Conservation (phyloP, 2,329 filamentous ascomycete genomes). For the Epichloe elymi region DNA sequence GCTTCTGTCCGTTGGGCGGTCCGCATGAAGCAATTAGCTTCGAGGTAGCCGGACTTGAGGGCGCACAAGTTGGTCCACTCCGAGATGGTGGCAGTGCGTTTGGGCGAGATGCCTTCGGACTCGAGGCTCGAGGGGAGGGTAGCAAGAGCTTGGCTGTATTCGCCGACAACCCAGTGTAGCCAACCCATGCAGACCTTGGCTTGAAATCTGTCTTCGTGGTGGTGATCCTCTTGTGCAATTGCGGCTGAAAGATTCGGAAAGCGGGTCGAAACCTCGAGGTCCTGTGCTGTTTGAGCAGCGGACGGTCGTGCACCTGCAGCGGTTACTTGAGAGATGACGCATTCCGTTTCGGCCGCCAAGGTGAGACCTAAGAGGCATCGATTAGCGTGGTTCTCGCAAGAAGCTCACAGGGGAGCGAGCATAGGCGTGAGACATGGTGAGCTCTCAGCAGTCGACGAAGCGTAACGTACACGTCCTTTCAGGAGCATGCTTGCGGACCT, state of each 20-base stretch:
- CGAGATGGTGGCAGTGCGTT: constrained; percentile 39
- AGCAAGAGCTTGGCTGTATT: constrained; percentile 48
- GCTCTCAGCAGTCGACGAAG: neutral
- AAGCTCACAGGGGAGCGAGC: neutral
- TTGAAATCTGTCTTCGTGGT: constrained; percentile 54
- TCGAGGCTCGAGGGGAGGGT: constrained; percentile 52
- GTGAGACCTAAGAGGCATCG: constrained; percentile 42
- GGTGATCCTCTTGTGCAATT: constrained; percentile 42
- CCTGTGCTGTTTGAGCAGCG: constrained; percentile 26
- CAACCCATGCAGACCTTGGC: constrained; percentile 74
- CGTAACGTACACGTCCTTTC: constrained; percentile 60
- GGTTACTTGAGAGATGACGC: constrained; percentile 44
- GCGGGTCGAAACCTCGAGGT: constrained; percentile 31
- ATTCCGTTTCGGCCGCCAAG: constrained; percentile 56
- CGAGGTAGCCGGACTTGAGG: constrained; percentile 66
- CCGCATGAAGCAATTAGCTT: constrained; percentile 48
- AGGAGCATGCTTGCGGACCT: constrained; percentile 87
- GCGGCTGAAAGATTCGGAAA: constrained; percentile 39
- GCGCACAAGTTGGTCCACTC: constrained; percentile 76
- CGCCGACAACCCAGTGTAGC: constrained; percentile 66
- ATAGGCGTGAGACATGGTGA: neutral
- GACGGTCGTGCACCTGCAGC: constrained; percentile 27
- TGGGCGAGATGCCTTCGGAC: constrained; percentile 37
- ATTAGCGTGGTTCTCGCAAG: neutral
- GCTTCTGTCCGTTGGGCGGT: constrained; percentile 42